Evolutionary conservation across 1,284 basidiomycete species (phyloP).

Genomic region (Cryptococcus sp.): DNA sequence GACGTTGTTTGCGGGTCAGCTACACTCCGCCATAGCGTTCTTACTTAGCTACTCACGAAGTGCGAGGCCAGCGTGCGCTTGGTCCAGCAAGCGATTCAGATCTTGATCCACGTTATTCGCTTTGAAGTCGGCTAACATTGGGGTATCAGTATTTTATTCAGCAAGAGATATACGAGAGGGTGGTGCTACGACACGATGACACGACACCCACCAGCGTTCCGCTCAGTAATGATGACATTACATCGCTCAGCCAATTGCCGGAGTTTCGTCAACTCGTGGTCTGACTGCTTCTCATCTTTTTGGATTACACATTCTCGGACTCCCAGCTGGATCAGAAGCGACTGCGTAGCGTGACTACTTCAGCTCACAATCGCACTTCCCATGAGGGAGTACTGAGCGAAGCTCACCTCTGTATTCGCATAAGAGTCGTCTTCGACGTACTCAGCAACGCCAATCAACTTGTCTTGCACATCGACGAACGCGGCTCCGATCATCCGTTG

Average conservation of each 20-base stretch:
- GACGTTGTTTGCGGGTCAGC: slow-evolving; percentile 2
- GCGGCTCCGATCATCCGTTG: slow-evolving; percentile 59
- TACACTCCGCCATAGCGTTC: not conserved
- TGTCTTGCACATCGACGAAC: slow-evolving; percentile 60
- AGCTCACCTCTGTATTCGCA: slow-evolving; percentile 83
- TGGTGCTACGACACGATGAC: slow-evolving; percentile 9
- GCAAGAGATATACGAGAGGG: not conserved
- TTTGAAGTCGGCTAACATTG: slow-evolving; percentile 74
- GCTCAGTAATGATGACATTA: slow-evolving; percentile 84
- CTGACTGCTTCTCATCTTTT: slow-evolving; percentile 59
- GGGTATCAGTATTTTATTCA: not conserved
- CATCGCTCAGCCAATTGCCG: slow-evolving; percentile 84
- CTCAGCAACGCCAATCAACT: slow-evolving; percentile 68
- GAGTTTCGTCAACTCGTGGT: slow-evolving; percentile 83
- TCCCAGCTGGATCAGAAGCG: slow-evolving; percentile 91
- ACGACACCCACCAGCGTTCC: slow-evolving; percentile 70
- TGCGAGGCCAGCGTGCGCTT: slow-evolving; percentile 56
- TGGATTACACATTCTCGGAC: slow-evolving; percentile 83
- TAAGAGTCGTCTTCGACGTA: slow-evolving; percentile 95
- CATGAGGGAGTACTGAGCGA: not conserved
- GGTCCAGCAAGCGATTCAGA: slow-evolving; percentile 71
- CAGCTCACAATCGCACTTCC: not conserved
- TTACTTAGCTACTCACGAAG: slow-evolving; percentile 58
- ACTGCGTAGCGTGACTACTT: slow-evolving; percentile 58
- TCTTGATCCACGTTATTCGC: slow-evolving; percentile 82